Conservation (phyloP, 1,284 basidiomycete genomes). For the Apiotrichum gracile region DNA sequence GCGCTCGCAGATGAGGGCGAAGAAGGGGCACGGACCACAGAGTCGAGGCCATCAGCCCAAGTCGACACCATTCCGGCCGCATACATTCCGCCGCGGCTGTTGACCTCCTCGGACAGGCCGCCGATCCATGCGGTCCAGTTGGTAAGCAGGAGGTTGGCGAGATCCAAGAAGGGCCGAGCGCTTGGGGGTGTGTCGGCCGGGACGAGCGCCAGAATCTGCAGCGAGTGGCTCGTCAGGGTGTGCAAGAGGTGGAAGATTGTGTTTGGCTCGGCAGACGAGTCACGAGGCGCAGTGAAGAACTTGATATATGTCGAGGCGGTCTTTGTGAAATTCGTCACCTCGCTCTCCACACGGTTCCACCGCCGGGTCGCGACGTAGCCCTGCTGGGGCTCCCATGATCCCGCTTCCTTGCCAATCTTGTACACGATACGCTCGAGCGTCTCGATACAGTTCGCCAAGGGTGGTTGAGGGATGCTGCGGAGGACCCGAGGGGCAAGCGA, state of each 20-base stretch:
- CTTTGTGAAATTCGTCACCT: slow-evolving; percentile 24
- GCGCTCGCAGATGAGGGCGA: neutral
- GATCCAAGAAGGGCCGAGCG: slow-evolving; percentile 23
- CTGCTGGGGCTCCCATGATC: slow-evolving; percentile 16
- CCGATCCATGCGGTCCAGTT: slow-evolving; percentile 33
- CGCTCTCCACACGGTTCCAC: slow-evolving; percentile 30
- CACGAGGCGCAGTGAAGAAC: slow-evolving; percentile 24
- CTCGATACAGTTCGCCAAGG: slow-evolving; percentile 30
- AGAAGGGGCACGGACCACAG: slow-evolving; percentile 9
- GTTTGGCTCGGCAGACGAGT: slow-evolving; percentile 17
- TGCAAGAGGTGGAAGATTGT: slow-evolving; percentile 33
- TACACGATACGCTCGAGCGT: slow-evolving; percentile 26
- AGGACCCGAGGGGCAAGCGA: slow-evolving; percentile 26
- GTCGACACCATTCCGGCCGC: slow-evolving; percentile 26
- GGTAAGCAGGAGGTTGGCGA: slow-evolving; percentile 30
- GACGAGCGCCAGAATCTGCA: slow-evolving; percentile 26
- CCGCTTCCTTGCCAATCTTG: slow-evolving; percentile 18
- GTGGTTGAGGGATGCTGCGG: slow-evolving; percentile 32
- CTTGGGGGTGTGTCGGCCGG: slow-evolving; percentile 18
- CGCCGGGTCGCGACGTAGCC: slow-evolving; percentile 18
- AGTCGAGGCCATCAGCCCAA: slow-evolving; percentile 33
- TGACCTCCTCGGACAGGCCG: slow-evolving; percentile 32
- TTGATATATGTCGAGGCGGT: slow-evolving; percentile 38
- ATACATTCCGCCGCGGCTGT: slow-evolving; percentile 41
- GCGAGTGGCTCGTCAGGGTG: slow-evolving; percentile 25